Conservation (phyloP, 768 basidiomycete species). For the Termitomyces sp. region DNA sequence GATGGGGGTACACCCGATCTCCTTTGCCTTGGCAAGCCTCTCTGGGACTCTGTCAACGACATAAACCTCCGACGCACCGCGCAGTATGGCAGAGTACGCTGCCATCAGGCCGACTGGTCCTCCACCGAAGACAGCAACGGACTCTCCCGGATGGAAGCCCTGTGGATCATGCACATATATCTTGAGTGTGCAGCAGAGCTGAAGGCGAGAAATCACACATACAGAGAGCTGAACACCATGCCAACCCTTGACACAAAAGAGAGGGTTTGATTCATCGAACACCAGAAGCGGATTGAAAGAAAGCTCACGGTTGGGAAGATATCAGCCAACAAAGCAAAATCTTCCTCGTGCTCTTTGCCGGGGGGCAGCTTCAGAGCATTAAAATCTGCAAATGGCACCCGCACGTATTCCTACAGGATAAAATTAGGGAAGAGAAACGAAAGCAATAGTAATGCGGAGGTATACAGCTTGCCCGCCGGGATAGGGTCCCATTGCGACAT, state of each 20-base stretch:
- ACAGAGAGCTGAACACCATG: slow-evolving; percentile 51
- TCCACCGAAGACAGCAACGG: slow-evolving; percentile 51
- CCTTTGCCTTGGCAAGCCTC: slow-evolving; percentile 48
- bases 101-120: slow-evolving; percentile 59
- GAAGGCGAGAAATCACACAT: slow-evolving; percentile 4
- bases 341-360: slow-evolving; percentile 53
- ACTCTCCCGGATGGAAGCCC: slow-evolving; percentile 54
- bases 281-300: not conserved
- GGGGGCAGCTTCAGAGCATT: slow-evolving; percentile 51
- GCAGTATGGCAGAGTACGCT: slow-evolving; percentile 51
- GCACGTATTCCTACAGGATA: slow-evolving; percentile 45
- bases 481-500: slow-evolving; percentile 59
- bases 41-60: slow-evolving; percentile 58
- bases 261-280: too few species aligned
- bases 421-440: not conserved
- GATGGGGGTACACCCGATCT: slow-evolving; percentile 51
- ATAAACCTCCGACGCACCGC: slow-evolving; percentile 52
- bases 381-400: slow-evolving; percentile 58
- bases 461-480: slow-evolving; percentile 50
- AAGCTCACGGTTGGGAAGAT: slow-evolving; percentile 51
- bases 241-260: slow-evolving; percentile 40
- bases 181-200: too few species aligned
- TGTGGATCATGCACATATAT: slow-evolving; percentile 11
- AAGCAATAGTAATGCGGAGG: not conserved
- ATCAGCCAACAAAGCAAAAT: slow-evolving; percentile 54